These are phyloP conservation scores for Mariannaea sp. DNA, from an alignment of 2,329 filamentous ascomycete genomes.

Conservation along the genomic window DNA sequence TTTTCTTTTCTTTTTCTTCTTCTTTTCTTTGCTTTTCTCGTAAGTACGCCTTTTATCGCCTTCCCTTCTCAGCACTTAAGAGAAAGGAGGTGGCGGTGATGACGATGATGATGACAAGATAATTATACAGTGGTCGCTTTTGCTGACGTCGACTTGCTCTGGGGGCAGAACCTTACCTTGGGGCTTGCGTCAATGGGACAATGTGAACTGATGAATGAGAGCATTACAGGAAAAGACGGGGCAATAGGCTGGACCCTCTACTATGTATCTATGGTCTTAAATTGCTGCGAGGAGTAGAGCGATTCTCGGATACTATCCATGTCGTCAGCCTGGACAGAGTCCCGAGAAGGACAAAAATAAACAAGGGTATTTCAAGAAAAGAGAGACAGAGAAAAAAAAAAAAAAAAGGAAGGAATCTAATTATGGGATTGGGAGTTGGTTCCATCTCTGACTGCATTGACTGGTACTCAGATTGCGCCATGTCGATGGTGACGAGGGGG, in stretches of 20 bases:
- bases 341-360: not conserved
- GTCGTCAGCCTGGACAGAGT: not conserved
- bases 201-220: too few relatives aligned
- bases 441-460: constrained; percentile 19
- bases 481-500: not conserved
- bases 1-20: not conserved
- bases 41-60: too few relatives aligned
- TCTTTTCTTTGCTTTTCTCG: not conserved
- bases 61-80: not conserved
- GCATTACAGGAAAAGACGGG: too few relatives aligned
- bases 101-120: constrained; percentile 3
- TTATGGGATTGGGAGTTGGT: not conserved
- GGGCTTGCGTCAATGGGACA: too few relatives aligned
- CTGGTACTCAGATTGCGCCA: constrained; percentile 17
- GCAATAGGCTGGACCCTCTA: too few relatives aligned
- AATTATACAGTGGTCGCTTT: not conserved
- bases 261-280: too few relatives aligned
- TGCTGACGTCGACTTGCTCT: not conserved
- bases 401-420: too few relatives aligned
- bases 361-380: not conserved
- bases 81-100: constrained; percentile 10
- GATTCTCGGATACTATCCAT: not conserved
- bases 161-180: constrained; percentile 4
- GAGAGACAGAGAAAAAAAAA: not conserved
- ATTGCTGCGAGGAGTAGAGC: not conserved